A percentile compares a stretch with the other conserved stretches of the same genome.
phyloP scores from a whole-genome alignment of 129 eudicot species.

The Lactuca sativa region DNA sequence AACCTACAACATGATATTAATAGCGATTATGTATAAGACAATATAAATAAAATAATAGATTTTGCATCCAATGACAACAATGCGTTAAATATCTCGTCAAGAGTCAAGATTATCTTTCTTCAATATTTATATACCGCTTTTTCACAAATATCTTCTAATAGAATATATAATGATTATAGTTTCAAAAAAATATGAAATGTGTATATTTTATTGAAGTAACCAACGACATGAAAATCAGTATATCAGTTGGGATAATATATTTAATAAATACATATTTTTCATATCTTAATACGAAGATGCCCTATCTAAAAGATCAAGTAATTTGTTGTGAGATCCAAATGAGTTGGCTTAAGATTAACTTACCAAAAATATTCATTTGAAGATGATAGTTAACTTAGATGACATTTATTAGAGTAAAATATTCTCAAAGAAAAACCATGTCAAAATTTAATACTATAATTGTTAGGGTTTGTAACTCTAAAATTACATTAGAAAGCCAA shows the following conservation, averaged over 20 bases:
- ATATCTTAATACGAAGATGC: neutral
- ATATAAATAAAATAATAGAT: neutral
- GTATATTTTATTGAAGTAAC: neutral
- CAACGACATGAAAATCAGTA: neutral
- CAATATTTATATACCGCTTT: slow-evolving; percentile 32
- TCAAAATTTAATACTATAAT: too few species aligned
- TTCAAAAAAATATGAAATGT: slow-evolving; percentile 14
- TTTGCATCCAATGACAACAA: slow-evolving; percentile 17
- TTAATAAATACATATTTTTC: too few species aligned
- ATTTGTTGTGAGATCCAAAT: neutral
- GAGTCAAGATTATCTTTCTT: slow-evolving; percentile 7
- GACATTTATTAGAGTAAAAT: too few species aligned
- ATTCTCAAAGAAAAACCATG: too few species aligned
- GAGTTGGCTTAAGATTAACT: neutral
- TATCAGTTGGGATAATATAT: neutral
- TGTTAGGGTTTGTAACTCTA: too few species aligned
- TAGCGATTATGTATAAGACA: too few species aligned
- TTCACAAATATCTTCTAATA: slow-evolving; percentile 18
- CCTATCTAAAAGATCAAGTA: neutral
- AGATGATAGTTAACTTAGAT: too few species aligned
- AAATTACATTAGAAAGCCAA: too few species aligned
- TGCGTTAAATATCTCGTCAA: slow-evolving; percentile 19
- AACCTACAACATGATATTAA: too few species aligned
- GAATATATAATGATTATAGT: neutral
- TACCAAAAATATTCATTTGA: too few species aligned